Evolutionary conservation across 257 asterid genomes (phyloP).

Genomic region (Salvia miltiorrhiza): DNA sequence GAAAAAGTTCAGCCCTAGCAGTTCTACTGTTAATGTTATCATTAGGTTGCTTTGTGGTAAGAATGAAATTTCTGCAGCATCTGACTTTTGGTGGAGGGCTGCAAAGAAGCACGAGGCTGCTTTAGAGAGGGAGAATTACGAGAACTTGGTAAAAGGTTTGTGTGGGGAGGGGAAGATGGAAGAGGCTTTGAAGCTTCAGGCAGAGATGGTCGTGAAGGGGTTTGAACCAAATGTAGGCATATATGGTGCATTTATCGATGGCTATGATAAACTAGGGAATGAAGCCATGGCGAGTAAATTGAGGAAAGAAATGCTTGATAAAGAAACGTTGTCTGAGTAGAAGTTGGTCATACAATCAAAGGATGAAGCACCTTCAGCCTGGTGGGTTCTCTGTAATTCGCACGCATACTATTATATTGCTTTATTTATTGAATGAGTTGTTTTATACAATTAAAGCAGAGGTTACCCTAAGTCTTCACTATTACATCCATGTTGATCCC

Average conservation of each 20-base stretch:
- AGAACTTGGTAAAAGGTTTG: slow-evolving; percentile 43
- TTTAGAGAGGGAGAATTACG: slow-evolving; percentile 51
- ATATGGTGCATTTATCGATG: slow-evolving; percentile 58
- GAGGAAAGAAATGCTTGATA: slow-evolving; percentile 50
- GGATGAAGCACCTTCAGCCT: slow-evolving; percentile 5
- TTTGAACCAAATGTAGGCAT: slow-evolving; percentile 51
- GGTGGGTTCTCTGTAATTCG: background rate
- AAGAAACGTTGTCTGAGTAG: slow-evolving; percentile 14
- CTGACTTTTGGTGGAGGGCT: slow-evolving; percentile 34
- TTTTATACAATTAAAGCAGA: background rate
- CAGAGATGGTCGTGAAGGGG: slow-evolving; percentile 74
- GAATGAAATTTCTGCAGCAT: slow-evolving; percentile 39
- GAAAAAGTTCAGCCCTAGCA: slow-evolving; percentile 46
- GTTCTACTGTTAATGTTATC: slow-evolving; percentile 46
- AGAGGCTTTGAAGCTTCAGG: slow-evolving; percentile 71
- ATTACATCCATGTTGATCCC: too few species aligned
- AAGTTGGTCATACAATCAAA: background rate
- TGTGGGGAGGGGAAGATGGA: slow-evolving; percentile 62
- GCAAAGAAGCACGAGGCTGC: slow-evolving; percentile 38
- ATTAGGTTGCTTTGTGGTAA: slow-evolving; percentile 47
- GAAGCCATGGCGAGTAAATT: slow-evolving; percentile 42
- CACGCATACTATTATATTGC: background rate
- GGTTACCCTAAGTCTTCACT: background rate
- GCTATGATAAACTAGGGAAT: slow-evolving; percentile 51
- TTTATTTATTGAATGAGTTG: background rate